Percentiles rank a stretch among this genome's conserved stretches.
Conservation (phyloP, 1,139 yeast genomes). For the Debaryomycetaceae sp. region DNA sequence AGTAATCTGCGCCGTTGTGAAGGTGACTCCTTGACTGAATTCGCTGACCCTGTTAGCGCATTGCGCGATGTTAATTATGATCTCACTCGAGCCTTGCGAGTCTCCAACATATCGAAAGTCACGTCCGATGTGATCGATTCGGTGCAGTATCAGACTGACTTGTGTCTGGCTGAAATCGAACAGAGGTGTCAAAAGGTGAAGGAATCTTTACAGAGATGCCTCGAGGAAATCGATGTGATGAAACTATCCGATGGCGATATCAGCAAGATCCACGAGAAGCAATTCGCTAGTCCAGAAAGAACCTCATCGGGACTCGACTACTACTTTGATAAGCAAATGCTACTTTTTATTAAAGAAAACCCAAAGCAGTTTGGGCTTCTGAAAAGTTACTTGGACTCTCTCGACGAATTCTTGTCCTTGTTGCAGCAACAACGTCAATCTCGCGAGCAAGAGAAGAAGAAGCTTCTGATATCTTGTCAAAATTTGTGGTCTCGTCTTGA, state of each 20-base stretch:
- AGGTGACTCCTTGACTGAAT: slow-evolving; percentile 3
- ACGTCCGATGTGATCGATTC: slow-evolving; percentile 17
- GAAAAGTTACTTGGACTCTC: slow-evolving; percentile 22
- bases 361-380: slow-evolving; percentile 34
- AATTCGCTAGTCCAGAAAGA: slow-evolving; percentile 3
- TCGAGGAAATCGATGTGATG: slow-evolving; percentile 17
- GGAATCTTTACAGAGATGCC: slow-evolving; percentile 15
- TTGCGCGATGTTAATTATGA: slow-evolving; percentile 29
- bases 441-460: slow-evolving; percentile 24
- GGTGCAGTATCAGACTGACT: slow-evolving; percentile 17
- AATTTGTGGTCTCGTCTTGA: slow-evolving; percentile 42
- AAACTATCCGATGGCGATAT: slow-evolving; percentile 26
- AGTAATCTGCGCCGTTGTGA: too few species aligned
- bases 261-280: slow-evolving; percentile 21
- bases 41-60: slow-evolving; percentile 9
- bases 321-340: slow-evolving; percentile 27
- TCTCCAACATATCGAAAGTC: slow-evolving; percentile 28
- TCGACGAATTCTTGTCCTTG: slow-evolving; percentile 17
- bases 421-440: slow-evolving; percentile 19
- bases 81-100: slow-evolving; percentile 24
- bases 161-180: slow-evolving; percentile 15
- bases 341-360: slow-evolving; percentile 22
- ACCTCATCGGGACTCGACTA: slow-evolving; percentile 9
- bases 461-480: slow-evolving; percentile 25
- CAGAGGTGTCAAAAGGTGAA: slow-evolving; percentile 16